Conservation (phyloP, 106 monocot species). For the Platanthera zijinensis region DNA sequence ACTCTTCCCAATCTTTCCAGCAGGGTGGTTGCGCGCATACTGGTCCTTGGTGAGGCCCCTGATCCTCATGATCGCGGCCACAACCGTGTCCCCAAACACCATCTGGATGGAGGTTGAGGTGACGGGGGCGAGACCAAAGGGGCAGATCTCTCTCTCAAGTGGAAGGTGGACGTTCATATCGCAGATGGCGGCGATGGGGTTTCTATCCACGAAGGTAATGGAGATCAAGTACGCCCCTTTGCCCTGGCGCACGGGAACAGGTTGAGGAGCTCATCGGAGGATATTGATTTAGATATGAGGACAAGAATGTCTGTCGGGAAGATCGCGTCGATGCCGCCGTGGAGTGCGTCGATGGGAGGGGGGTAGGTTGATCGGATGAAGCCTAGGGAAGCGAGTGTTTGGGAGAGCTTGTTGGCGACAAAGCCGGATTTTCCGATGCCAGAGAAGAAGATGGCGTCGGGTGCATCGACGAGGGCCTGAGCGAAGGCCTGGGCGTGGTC, state of each 20-base stretch:
- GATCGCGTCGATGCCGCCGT: conserved; percentile 94
- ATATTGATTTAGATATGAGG: too few species aligned
- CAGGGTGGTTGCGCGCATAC: conserved; percentile 75
- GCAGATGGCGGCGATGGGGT: conserved; percentile 41
- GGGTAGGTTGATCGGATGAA: conserved; percentile 56
- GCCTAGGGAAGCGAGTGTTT: conserved; percentile 75
- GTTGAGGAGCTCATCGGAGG: too few species aligned
- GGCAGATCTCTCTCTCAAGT: conserved; percentile 59
- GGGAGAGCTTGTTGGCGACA: conserved; percentile 66
- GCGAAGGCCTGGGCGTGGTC: too few species aligned
- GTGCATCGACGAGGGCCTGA: conserved; percentile 3
- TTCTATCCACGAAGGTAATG: conserved; percentile 45
- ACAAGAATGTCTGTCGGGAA: too few species aligned
- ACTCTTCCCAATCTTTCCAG: conserved; percentile 79
- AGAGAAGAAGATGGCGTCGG: conserved; percentile 66
- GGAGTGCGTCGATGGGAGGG: conserved; percentile 72
- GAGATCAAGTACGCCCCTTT: conserved; percentile 64
- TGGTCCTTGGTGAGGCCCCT: conserved; percentile 45
- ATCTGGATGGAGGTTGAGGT: conserved; percentile 71
- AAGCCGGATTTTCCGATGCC: conserved; percentile 81
- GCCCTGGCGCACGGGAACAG: conserved; percentile 75
- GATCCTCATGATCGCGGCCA: conserved; percentile 57
- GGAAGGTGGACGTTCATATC: conserved; percentile 66
- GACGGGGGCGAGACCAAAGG: conserved; percentile 73
- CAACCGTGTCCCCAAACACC: conserved; percentile 66